These are phyloP conservation scores for Trichoderma brevicompactum DNA, from an alignment of 2,329 filamentous ascomycete genomes.

Conservation along the genomic window DNA sequence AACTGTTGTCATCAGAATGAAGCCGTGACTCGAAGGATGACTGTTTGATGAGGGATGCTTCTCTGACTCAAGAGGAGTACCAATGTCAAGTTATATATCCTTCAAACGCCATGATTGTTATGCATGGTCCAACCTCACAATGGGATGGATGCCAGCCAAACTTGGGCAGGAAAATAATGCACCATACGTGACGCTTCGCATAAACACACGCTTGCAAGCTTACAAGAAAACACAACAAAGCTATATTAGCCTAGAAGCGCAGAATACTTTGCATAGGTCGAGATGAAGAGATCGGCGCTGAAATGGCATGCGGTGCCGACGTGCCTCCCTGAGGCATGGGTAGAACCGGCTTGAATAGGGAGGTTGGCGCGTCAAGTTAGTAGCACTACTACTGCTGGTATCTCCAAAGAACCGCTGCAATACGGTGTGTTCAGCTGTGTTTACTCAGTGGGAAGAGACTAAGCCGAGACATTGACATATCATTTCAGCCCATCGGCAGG, in stretches of 20 bases:
- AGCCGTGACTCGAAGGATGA: background rate
- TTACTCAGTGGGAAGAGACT: background rate
- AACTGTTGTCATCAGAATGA: background rate
- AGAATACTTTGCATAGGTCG: background rate
- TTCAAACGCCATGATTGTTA: background rate
- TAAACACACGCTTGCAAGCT: no score
- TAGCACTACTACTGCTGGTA: background rate
- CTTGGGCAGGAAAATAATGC: background rate
- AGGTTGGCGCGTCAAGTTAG: background rate
- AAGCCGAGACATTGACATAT: background rate
- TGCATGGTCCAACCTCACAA: background rate
- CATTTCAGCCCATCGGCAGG: background rate
- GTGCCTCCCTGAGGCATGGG: background rate
- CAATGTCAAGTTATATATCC: slow-evolving; percentile 6
- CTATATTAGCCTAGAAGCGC: no score
- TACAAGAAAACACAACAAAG: no score
- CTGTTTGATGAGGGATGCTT: background rate
- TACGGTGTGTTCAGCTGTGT: background rate
- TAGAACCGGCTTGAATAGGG: no score
- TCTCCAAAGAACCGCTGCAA: background rate
- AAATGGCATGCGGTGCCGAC: background rate
- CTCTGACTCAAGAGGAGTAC: background rate
- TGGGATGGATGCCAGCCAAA: background rate
- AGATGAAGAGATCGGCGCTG: background rate
- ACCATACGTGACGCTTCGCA: background rate